phyloP scores from a whole-genome alignment of 202 grass and related monocot genomes.

The Zoysia matrella region DNA sequence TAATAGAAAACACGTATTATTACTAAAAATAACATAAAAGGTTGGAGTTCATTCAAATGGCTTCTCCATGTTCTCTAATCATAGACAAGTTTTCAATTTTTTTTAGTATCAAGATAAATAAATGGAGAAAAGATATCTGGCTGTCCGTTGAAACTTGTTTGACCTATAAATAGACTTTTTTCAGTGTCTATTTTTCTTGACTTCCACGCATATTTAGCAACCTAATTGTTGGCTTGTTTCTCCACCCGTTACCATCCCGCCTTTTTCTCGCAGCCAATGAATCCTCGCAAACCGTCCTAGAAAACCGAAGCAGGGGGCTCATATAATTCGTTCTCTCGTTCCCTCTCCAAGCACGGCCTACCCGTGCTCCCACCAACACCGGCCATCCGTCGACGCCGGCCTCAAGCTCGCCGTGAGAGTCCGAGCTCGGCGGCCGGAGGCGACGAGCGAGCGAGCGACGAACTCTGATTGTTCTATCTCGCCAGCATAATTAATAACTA shows the following conservation, averaged over 20 bases:
- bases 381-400: slow-evolving; percentile 12
- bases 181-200: too few relatives aligned
- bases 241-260: neutral
- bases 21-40: too few relatives aligned
- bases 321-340: neutral
- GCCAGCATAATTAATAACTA: neutral
- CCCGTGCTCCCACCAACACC: neutral
- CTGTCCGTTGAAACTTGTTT: too few relatives aligned
- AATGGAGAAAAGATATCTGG: too few relatives aligned
- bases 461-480: neutral
- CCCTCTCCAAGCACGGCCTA: neutral
- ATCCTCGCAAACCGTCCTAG: neutral
- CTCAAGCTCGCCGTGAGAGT: neutral
- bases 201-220: slow-evolving; percentile 8
- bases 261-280: neutral
- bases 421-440: slow-evolving; percentile 1
- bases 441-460: neutral
- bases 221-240: neutral
- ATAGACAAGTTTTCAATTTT: too few relatives aligned
- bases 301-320: neutral
- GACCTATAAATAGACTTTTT: too few relatives aligned
- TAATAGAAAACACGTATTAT: too few relatives aligned
- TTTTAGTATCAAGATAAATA: too few relatives aligned
- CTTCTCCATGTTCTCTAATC: too few relatives aligned
- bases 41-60: too few relatives aligned